Conservation (phyloP, 139 green algal species). For the Chlorella sp. region DNA sequence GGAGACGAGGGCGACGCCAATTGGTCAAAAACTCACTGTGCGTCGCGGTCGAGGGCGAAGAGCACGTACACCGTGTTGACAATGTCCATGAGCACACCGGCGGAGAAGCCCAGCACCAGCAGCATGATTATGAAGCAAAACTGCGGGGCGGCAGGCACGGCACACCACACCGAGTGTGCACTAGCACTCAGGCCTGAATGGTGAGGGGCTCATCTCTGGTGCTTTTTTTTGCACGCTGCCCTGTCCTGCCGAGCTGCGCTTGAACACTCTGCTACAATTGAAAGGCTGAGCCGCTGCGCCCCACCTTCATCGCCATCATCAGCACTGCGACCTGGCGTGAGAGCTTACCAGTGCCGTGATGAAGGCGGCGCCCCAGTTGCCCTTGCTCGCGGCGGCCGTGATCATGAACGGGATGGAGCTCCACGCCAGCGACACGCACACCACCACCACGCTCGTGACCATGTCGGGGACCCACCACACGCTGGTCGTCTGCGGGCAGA, state of each 20-base stretch:
- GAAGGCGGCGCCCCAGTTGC: too few species aligned
- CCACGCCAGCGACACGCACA: constrained; percentile 5
- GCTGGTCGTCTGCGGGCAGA: constrained; percentile 22
- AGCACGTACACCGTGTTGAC: constrained; percentile 3
- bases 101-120: constrained; percentile 4
- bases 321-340: too few species aligned
- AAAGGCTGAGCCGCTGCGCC: too few species aligned
- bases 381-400: not conserved
- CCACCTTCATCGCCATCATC: too few species aligned
- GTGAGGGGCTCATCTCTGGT: too few species aligned
- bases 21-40: too few species aligned
- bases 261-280: too few species aligned
- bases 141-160: not conserved
- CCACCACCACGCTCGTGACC: constrained; percentile 2
- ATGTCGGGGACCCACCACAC: constrained; percentile 24
- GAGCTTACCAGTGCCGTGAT: not conserved
- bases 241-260: too few species aligned
- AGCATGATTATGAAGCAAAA: constrained; percentile 1
- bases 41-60: constrained; percentile 3
- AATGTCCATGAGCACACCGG: constrained; percentile 20
- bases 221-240: too few species aligned
- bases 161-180: too few species aligned
- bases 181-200: too few species aligned
- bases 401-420: not conserved
- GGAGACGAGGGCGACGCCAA: too few species aligned